phyloP scores from a whole-genome alignment of 257 asterid genomes.

The Rehmannia glutinosa region DNA sequence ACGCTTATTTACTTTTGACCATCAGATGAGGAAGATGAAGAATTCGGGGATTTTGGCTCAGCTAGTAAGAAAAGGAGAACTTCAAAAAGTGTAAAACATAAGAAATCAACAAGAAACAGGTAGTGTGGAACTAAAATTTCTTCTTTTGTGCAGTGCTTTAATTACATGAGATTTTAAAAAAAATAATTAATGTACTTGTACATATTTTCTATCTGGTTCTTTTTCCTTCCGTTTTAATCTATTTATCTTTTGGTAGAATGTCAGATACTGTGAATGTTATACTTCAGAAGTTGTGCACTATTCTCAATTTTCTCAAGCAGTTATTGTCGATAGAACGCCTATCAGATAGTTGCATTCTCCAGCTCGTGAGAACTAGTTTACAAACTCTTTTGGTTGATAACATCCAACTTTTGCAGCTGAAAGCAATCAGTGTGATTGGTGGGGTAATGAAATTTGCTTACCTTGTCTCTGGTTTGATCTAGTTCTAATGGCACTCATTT shows the following conservation, averaged over 20 bases:
- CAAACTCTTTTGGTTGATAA: constrained; percentile 90
- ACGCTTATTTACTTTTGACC: constrained; percentile 14
- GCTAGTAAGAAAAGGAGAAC: constrained; percentile 79
- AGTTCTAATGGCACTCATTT: constrained; percentile 14
- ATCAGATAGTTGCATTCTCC: constrained; percentile 93
- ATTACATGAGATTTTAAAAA: background rate
- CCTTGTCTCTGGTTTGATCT: constrained; percentile 25
- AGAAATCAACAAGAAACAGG: constrained; percentile 70
- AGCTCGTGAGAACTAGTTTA: constrained; percentile 85
- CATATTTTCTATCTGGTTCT: background rate
- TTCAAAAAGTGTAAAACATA: constrained; percentile 49
- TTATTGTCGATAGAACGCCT: constrained; percentile 80
- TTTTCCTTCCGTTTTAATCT: constrained; percentile 15
- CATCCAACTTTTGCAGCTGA: constrained; percentile 88
- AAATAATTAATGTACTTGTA: background rate
- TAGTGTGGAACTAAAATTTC: constrained; percentile 20
- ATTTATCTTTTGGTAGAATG: constrained; percentile 42
- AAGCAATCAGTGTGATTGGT: constrained; percentile 86
- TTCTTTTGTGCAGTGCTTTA: background rate
- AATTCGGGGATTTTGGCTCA: constrained; percentile 65
- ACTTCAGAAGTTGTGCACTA: constrained; percentile 92
- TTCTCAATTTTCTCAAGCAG: constrained; percentile 81
- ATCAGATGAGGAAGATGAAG: constrained; percentile 80
- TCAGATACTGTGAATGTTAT: constrained; percentile 62
- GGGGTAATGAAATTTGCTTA: constrained; percentile 59